Base-by-base conservation (phyloP, 1,284 basidiomycete species). In the Apiotrichum porosum region DNA sequence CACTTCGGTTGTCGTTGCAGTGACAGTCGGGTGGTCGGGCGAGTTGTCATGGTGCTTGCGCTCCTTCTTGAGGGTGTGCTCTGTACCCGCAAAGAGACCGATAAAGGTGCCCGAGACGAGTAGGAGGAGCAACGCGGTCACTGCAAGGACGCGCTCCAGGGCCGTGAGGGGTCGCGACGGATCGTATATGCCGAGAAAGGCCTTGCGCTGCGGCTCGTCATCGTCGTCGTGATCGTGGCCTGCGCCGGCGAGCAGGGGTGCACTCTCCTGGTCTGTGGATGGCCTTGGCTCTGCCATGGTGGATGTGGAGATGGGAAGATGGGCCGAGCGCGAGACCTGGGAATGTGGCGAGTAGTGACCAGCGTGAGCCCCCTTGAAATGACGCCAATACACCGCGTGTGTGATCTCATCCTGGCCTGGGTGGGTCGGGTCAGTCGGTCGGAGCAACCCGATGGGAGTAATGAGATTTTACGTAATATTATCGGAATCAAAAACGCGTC, bases 41-140 rank as follows among this genome's bases (percentile, higher is more conserved):
- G 18, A 33, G 51, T 67, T 22, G 57, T 46, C 18, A 58, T 32
- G 30, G 71, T 76, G 33, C 52, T 54, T 63, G 64, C 54, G 55
- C 38, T 63, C 75, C 60, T 79, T 79, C 34, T 81, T 81, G 49
- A 91, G 78, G 56, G 83, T 83, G 64, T 85, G 82, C 64, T 90
- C 83, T 1, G 86, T 83, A 6, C 89, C 90, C 22, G 87, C 86
- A 71, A 94, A 97, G 6, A 98, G 78, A 9, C 94, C 94, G 56
- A 93, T 83, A 72, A 95, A 94, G 19, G 90, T 81, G 18, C 87
- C 85, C 53, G 83, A 82, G 42, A 93, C 77, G 31, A 97, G 77
- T 9, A 97, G 79, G 46, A 97, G 78, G 26, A 88, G 63, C 50
- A 97, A 79, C 0, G 82, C 80, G 39, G 87, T 73, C 14, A 84